A percentile compares a stretch with the other conserved stretches of the same genome.
phyloP scores from a whole-genome alignment of 345 rosid species.

The Rhizophora mangle region DNA sequence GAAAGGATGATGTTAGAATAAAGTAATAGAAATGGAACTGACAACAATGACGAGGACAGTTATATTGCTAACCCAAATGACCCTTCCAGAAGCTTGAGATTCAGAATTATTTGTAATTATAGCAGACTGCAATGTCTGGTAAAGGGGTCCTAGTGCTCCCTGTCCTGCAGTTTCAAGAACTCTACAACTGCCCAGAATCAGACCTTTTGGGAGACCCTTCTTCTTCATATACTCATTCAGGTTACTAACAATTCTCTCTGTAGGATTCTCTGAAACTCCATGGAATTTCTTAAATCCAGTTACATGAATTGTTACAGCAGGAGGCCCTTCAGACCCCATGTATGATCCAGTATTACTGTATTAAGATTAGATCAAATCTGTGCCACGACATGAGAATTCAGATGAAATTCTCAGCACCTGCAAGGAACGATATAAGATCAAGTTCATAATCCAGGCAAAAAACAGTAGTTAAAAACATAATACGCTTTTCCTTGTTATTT shows the following conservation, averaged over 20 bases:
- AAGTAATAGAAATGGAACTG: background rate
- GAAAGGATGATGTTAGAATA: constrained; percentile 16
- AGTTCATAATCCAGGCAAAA: background rate
- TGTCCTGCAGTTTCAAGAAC: constrained; percentile 1
- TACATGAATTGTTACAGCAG: constrained; percentile 14
- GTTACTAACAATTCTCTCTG: constrained; percentile 69
- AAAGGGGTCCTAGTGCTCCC: constrained; percentile 3
- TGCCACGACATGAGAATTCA: constrained; percentile 1
- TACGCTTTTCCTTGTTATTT: too few species aligned
- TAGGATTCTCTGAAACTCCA: constrained; percentile 81
- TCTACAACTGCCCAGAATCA: background rate
- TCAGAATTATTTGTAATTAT: constrained; percentile 44
- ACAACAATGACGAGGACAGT: background rate
- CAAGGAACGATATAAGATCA: background rate
- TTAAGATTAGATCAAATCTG: background rate
- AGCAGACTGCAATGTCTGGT: constrained; percentile 62
- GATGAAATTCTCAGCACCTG: constrained; percentile 10
- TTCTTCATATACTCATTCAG: constrained; percentile 38
- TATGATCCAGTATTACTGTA: background rate
- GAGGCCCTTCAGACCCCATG: background rate
- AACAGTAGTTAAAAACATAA: too few species aligned
- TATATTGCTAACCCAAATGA: constrained; percentile 64
- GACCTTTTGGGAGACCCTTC: background rate
- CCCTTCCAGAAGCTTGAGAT: constrained; percentile 42
- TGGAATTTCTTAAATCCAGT: constrained; percentile 3